Percentiles rank a stretch among this genome's conserved stretches.
Evolutionary conservation across 148 eudicot genomes (phyloP).

Genomic region (Rhododendron ferrugineum): DNA sequence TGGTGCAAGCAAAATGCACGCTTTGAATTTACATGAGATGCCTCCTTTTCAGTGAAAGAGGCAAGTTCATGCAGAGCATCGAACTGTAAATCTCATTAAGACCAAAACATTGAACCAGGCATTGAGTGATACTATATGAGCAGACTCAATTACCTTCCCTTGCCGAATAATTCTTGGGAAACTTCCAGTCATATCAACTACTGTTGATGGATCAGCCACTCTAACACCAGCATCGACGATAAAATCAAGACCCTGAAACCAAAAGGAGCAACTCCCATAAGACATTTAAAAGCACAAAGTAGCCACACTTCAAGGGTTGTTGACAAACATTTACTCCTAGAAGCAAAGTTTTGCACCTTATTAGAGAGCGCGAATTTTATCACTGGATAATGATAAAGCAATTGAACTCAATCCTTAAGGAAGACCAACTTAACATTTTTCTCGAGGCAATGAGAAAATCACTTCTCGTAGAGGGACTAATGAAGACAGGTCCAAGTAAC

Average conservation of each 20-base stretch:
- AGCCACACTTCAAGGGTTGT: not conserved
- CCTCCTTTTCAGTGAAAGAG: not conserved
- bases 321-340: not conserved
- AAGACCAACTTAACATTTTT: not conserved
- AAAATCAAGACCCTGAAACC: conserved; percentile 79
- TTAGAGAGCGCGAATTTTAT: not conserved
- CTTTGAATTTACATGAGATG: not conserved
- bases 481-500: conserved; percentile 1
- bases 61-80: not conserved
- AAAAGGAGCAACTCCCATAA: conserved; percentile 2
- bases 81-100: not conserved
- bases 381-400: not conserved
- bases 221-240: conserved; percentile 85
- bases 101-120: not conserved
- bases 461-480: not conserved
- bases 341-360: not conserved
- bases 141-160: conserved; percentile 57
- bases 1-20: not conserved
- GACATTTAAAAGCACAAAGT: not conserved
- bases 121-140: not conserved
- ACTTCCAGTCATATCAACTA: conserved; percentile 79
- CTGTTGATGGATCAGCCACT: conserved; percentile 89
- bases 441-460: not conserved
- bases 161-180: conserved; percentile 53
- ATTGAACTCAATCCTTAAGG: not conserved